These are phyloP conservation scores for Aspergillus persii DNA, from an alignment of 2,329 filamentous ascomycete genomes.

Conservation along the genomic window DNA sequence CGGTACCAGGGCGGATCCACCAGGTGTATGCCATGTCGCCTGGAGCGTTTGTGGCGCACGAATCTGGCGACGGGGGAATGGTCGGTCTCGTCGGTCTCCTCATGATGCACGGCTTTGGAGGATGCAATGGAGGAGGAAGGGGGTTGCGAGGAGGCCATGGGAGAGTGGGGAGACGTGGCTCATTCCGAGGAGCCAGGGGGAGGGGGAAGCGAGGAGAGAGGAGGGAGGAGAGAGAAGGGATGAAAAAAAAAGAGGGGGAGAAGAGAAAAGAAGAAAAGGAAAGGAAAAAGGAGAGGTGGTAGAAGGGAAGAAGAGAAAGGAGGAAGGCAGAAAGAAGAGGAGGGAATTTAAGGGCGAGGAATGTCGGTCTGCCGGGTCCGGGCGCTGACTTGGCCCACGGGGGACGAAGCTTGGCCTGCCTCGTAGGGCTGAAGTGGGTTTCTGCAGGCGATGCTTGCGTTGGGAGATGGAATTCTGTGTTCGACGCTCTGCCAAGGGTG, in stretches of 20 bases:
- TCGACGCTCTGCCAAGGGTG: no score
- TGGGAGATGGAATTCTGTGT: no score
- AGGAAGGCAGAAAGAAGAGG: background rate
- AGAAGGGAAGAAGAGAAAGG: background rate
- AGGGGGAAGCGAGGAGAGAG: background rate
- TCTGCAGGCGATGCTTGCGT: background rate
- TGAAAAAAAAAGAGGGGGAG: background rate
- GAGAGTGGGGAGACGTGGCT: conserved; percentile 11
- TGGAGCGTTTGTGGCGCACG: conserved; percentile 12
- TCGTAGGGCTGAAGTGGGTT: conserved; percentile 18
- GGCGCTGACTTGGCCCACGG: background rate
- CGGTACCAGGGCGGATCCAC: conserved; percentile 30
- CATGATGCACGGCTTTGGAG: background rate
- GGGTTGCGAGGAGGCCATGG: conserved; percentile 16
- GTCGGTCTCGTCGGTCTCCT: conserved; percentile 1
- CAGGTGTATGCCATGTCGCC: conserved; percentile 10
- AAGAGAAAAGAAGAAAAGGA: background rate
- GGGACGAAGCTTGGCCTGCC: conserved; percentile 9
- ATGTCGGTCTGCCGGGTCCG: background rate
- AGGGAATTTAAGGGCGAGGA: background rate
- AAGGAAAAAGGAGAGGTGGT: background rate
- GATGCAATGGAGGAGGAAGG: background rate
- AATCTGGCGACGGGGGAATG: conserved; percentile 15
- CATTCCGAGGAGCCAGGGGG: background rate
- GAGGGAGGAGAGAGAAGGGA: background rate